A percentile compares a stretch with the other conserved stretches of the same genome.
Evolutionary conservation across 2,329 filamentous ascomycete genomes (phyloP).

Genomic region (Colletotrichum phormii): DNA sequence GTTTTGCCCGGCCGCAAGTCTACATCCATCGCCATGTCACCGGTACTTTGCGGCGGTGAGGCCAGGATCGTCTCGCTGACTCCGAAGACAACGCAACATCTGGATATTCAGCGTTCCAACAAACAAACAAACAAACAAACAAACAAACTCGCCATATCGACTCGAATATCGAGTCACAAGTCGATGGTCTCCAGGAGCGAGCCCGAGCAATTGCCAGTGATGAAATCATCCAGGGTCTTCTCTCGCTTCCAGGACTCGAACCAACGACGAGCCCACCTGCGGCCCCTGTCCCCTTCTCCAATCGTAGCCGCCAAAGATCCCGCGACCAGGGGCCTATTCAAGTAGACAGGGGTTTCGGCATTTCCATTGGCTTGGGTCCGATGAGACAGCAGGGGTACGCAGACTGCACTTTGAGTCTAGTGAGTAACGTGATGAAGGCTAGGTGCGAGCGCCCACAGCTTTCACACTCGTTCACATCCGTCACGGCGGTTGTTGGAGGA

Average conservation of each 20-base stretch:
- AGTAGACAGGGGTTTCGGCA: conserved; percentile 45
- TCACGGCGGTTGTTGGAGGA: conserved; percentile 12
- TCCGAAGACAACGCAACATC: conserved; percentile 18
- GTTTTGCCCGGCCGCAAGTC: conserved; percentile 6
- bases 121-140: background rate
- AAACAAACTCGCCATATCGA: background rate
- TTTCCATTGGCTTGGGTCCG: conserved; percentile 46
- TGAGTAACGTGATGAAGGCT: conserved; percentile 48
- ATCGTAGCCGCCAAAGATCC: conserved; percentile 48
- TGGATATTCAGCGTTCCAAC: background rate
- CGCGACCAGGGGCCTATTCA: conserved; percentile 42
- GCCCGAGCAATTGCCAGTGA: background rate
- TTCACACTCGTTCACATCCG: conserved; percentile 28
- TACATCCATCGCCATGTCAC: background rate
- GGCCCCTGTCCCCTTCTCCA: conserved; percentile 42
- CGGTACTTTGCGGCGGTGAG: conserved; percentile 32
- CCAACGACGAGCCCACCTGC: background rate
- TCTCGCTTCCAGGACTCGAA: background rate
- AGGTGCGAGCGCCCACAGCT: conserved; percentile 41
- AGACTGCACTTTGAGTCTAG: conserved; percentile 34
- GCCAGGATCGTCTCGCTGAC: conserved; percentile 34
- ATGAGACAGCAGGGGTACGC: conserved; percentile 43
- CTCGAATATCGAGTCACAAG: conserved; percentile 8
- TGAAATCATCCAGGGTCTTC: background rate
- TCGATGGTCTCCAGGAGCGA: conserved; percentile 13